A percentile compares a stretch with the other conserved stretches of the same genome.
phyloP scores from a whole-genome alignment of 371 early-diverging fungal species.

The Sporodiniella umbellata region DNA sequence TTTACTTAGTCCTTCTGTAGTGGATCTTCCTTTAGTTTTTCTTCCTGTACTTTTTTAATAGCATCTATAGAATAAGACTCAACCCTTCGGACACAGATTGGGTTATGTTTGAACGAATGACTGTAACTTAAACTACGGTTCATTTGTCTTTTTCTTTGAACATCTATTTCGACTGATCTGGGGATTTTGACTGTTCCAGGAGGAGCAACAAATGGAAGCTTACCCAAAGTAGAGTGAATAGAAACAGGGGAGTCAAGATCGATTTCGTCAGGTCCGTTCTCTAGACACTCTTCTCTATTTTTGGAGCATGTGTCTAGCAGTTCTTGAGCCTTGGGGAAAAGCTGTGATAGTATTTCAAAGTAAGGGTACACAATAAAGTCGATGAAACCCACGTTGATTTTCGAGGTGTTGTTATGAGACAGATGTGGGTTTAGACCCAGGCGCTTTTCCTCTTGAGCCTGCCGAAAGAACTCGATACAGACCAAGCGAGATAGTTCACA shows the following conservation, averaged over 20 bases:
- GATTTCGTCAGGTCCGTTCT: no score
- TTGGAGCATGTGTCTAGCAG: conserved; percentile 21
- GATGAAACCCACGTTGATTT: conserved; percentile 77
- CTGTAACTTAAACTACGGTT: background rate
- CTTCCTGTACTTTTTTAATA: no score
- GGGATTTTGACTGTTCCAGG: conserved; percentile 37
- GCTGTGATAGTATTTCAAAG: conserved; percentile 68
- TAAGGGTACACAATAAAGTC: conserved; percentile 85
- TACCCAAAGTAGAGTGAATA: no score
- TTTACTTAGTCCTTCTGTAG: no score
- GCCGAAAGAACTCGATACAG: conserved; percentile 80
- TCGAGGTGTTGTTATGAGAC: conserved; percentile 73
- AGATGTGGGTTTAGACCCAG: conserved; percentile 76
- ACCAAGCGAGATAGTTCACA: conserved; percentile 80
- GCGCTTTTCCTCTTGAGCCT: conserved; percentile 79
- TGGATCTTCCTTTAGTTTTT: no score
- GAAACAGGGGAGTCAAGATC: no score
- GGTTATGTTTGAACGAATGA: no score
- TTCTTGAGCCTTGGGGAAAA: conserved; percentile 56
- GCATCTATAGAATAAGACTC: no score
- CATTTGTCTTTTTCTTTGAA: background rate
- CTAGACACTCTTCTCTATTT: conserved; percentile 41
- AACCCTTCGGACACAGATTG: no score
- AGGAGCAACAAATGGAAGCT: conserved; percentile 20
- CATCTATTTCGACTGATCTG: conserved; percentile 2